phyloP scores from a whole-genome alignment of 2,329 filamentous ascomycete genomes.

The Tolypocladium ophioglossoides region DNA sequence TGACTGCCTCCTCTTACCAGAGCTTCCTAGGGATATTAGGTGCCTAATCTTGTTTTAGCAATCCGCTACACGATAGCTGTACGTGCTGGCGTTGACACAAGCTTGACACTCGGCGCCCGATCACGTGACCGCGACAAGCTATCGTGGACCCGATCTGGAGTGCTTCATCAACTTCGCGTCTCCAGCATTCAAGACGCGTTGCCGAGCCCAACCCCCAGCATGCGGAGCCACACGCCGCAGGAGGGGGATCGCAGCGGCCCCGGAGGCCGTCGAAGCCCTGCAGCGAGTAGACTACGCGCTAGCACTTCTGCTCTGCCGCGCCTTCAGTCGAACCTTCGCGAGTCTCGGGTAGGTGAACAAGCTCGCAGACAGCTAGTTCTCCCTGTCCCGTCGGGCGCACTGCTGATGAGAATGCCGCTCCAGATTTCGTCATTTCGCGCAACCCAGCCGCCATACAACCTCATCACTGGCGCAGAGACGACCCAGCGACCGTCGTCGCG shows the following conservation, averaged over 20 bases:
- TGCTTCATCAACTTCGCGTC: background rate
- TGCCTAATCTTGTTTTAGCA: too few relatives aligned
- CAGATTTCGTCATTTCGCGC: slow-evolving; percentile 37
- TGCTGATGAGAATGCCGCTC: background rate
- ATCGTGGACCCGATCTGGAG: background rate
- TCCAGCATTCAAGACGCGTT: background rate
- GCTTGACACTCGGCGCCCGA: background rate
- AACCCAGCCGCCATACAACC: slow-evolving; percentile 47
- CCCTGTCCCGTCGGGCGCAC: background rate
- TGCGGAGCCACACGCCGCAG: slow-evolving; percentile 23
- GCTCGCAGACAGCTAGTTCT: background rate
- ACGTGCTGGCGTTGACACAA: background rate
- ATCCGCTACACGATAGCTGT: too few relatives aligned
- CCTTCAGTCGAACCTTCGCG: slow-evolving; percentile 23
- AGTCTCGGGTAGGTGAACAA: slow-evolving; percentile 27
- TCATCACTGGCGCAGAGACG: slow-evolving; percentile 43
- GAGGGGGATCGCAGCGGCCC: slow-evolving; percentile 17
- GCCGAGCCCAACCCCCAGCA: slow-evolving; percentile 8
- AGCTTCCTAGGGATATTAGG: too few relatives aligned
- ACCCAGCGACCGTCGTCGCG: slow-evolving; percentile 26
- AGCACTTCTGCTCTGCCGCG: slow-evolving; percentile 25
- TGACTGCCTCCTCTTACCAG: background rate
- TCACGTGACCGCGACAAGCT: background rate
- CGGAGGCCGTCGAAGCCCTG: slow-evolving; percentile 17
- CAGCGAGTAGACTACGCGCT: slow-evolving; percentile 21